A percentile compares a stretch with the other conserved stretches of the same genome.
These are phyloP conservation scores for Ophiobolus disseminans DNA, from an alignment of 2,329 filamentous ascomycete genomes.

Conservation along the genomic window DNA sequence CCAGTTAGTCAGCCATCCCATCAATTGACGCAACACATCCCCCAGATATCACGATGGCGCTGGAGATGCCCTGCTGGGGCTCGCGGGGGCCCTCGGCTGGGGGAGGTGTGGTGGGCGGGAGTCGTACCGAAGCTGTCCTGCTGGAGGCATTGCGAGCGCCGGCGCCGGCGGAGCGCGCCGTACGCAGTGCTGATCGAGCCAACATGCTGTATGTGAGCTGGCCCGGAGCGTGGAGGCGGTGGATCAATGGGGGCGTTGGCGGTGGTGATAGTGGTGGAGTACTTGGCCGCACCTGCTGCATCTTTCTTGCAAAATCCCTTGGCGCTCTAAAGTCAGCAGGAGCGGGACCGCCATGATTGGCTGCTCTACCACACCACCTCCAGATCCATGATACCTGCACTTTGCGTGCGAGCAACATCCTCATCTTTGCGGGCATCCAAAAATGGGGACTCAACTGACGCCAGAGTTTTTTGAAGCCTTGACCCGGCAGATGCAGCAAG, in stretches of 20 bases:
- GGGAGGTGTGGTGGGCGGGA: slow-evolving; percentile 37
- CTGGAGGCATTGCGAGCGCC: slow-evolving; percentile 70
- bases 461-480: too few species aligned
- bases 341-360: slow-evolving; percentile 28
- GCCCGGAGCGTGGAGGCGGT: slow-evolving; percentile 44
- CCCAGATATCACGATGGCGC: slow-evolving; percentile 16
- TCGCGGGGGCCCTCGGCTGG: slow-evolving; percentile 35
- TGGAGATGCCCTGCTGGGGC: slow-evolving; percentile 33
- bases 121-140: slow-evolving; percentile 57
- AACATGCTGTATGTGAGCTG: slow-evolving; percentile 73
- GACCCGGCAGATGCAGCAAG: too few species aligned
- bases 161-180: slow-evolving; percentile 83
- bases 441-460: too few species aligned
- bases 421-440: neutral
- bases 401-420: slow-evolving; percentile 2
- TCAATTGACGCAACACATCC: slow-evolving; percentile 35
- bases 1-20: slow-evolving; percentile 40
- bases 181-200: slow-evolving; percentile 89
- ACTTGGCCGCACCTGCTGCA: slow-evolving; percentile 14
- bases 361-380: slow-evolving; percentile 4
- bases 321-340: slow-evolving; percentile 19
- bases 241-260: slow-evolving; percentile 46
- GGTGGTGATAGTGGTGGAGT: slow-evolving; percentile 36
- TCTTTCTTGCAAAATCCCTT: slow-evolving; percentile 28
- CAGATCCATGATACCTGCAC: slow-evolving; percentile 13